phyloP scores from a whole-genome alignment of 441 rosid genomes.

The Croton setiger region DNA sequence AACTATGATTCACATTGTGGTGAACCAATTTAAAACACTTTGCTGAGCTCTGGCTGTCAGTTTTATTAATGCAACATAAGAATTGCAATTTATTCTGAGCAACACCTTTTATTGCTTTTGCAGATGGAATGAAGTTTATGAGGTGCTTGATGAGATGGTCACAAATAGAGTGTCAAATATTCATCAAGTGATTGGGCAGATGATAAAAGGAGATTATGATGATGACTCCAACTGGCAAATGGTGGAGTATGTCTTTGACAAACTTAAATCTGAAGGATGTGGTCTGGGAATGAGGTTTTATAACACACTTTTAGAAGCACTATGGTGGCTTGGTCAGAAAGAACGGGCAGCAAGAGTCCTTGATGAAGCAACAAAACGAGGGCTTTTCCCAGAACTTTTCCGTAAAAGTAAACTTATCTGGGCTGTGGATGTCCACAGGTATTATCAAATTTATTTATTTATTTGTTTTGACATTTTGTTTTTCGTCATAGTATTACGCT shows the following conservation, averaged over 20 bases:
- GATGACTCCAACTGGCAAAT: slow-evolving; percentile 89
- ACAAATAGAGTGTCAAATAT: slow-evolving; percentile 65
- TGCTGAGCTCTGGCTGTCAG: background rate
- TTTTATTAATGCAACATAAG: background rate
- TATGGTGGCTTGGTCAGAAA: slow-evolving; percentile 94
- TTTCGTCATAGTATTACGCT: slow-evolving; percentile 6
- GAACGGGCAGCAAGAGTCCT: slow-evolving; percentile 88
- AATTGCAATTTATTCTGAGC: slow-evolving; percentile 3
- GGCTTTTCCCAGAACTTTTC: slow-evolving; percentile 84
- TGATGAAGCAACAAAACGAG: slow-evolving; percentile 74
- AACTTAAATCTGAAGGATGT: slow-evolving; percentile 84
- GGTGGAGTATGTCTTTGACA: slow-evolving; percentile 86
- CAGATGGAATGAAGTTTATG: slow-evolving; percentile 81
- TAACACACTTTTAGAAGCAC: slow-evolving; percentile 87
- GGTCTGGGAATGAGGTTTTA: slow-evolving; percentile 87
- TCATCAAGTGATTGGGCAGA: slow-evolving; percentile 89
- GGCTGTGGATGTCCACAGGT: slow-evolving; percentile 95
- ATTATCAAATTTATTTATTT: slow-evolving; percentile 10
- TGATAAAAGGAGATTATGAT: slow-evolving; percentile 91
- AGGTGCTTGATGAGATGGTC: slow-evolving; percentile 79
- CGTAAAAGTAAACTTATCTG: slow-evolving; percentile 80
- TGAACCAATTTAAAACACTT: background rate
- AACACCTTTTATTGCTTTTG: slow-evolving; percentile 22
- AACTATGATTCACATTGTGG: too few species aligned
- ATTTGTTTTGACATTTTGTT: slow-evolving; percentile 14